Base-by-base conservation (phyloP, 1,284 basidiomycete species). In the Pterulicium gracile region DNA sequence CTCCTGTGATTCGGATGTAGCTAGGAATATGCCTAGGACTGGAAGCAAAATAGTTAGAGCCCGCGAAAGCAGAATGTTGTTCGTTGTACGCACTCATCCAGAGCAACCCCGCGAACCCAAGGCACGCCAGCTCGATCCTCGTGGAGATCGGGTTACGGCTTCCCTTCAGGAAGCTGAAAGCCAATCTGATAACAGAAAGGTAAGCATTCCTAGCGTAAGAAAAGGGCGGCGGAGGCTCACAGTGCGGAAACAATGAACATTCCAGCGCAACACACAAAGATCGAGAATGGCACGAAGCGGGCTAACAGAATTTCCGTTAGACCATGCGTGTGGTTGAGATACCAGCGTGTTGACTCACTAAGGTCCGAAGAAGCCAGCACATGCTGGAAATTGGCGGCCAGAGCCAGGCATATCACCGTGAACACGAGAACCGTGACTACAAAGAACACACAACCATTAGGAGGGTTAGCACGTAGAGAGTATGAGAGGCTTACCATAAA, bases 251-350 rank as follows among this genome's bases (percentile, higher is more conserved):
- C 72, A 55, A 87, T 74, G 52, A 83, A 61, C 56, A 88, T 57
- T 58, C 79, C 85, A 35, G 72, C 73, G 39, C 68, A 68, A 55
- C 79, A 84, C 39, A 87, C 83, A 54, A 88, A 88, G 57, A 88
- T 75, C 48, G 85, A 79, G 55, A 88, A 85, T 15, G 86, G 86
- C 42, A 89, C 78, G 59, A 88, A 89, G 67, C 78, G 82, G 65
- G 85, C 86, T 88, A 48, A 42, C 17, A 20, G 18, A 17, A 47
- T 51, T 24, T 51, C 44, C 47, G 49, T 52, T 22, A 44, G 13
- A 23, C 20, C 20, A 43, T n/a, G n/a, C n/a, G 42, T 35, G 13
- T 24, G 27, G 15, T 40, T 50, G 15, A 32, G 20, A 24, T n/a
- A 39, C 5, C n/a, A 39, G 15, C n/a, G n/a, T n/a, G n/a, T n/a